These are phyloP conservation scores for Metschnikowia colocasiae DNA, from an alignment of 805 yeast species.

Conservation along the genomic window DNA sequence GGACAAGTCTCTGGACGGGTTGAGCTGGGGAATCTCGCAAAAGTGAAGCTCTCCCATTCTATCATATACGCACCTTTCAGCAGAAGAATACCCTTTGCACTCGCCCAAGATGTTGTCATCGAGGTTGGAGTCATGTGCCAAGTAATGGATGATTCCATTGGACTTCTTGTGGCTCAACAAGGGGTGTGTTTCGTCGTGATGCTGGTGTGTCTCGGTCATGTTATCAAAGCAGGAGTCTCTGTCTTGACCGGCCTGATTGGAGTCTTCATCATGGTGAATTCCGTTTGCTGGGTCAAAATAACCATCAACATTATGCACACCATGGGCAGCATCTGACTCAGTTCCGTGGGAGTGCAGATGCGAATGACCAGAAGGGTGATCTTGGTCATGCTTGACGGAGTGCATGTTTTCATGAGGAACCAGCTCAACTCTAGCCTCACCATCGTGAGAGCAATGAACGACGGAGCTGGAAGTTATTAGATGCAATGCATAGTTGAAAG, in stretches of 20 bases:
- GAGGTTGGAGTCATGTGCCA: conserved; percentile 19
- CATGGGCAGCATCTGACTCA: neutral
- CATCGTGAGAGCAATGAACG: conserved; percentile 78
- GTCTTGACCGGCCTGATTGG: neutral
- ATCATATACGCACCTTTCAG: conserved; percentile 31
- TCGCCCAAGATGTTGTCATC: conserved; percentile 35
- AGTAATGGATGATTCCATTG: conserved; percentile 26
- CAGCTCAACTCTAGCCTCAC: conserved; percentile 22
- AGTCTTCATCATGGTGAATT: neutral
- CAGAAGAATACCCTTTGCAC: conserved; percentile 47
- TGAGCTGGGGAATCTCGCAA: conserved; percentile 38
- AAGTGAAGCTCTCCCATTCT: conserved; percentile 27
- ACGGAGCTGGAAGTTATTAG: conserved; percentile 73
- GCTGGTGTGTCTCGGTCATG: neutral
- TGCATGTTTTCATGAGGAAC: conserved; percentile 14
- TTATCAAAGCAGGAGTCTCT: neutral
- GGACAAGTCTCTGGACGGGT: neutral
- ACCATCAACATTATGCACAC: neutral
- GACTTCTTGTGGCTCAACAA: conserved; percentile 15
- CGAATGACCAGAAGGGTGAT: conserved; percentile 16
- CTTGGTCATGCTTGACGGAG: conserved; percentile 11
- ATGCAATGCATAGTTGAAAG: conserved; percentile 66
- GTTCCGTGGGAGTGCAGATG: conserved; percentile 19
- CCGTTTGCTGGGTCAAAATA: conserved; percentile 3
- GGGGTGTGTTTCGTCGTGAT: conserved; percentile 6